These are phyloP conservation scores for Talaromyces sp. DNA, from an alignment of 2,329 filamentous ascomycete species.

Conservation along the genomic window DNA sequence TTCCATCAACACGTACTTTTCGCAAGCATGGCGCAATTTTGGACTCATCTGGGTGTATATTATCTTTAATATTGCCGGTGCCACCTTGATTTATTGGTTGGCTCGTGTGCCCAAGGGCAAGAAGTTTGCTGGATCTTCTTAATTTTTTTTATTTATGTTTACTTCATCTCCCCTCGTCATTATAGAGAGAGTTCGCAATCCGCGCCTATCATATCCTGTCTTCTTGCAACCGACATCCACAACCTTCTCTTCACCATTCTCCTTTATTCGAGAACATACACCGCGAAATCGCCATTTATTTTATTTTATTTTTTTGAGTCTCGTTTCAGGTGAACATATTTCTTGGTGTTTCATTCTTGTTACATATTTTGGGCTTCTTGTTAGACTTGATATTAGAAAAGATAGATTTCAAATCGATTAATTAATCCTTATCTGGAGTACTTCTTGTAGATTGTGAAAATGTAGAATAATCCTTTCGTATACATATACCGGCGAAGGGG, in stretches of 20 bases:
- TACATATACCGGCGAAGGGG: too few relatives aligned
- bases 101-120: constrained; percentile 45
- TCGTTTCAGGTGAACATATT: not conserved
- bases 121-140: constrained; percentile 1
- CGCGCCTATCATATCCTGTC: not conserved
- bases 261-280: not conserved
- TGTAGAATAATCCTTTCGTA: too few relatives aligned
- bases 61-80: constrained; percentile 50
- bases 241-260: not conserved
- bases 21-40: constrained; percentile 53
- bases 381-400: not conserved
- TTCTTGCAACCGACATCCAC: not conserved
- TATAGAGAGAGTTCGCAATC: not conserved
- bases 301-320: not conserved
- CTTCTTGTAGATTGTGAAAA: too few relatives aligned
- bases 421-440: too few relatives aligned
- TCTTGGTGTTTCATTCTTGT: not conserved
- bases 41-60: constrained; percentile 54
- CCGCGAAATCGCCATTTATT: not conserved
- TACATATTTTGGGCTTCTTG: not conserved
- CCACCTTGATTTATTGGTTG: constrained; percentile 54
- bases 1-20: constrained; percentile 42
- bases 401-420: not conserved
- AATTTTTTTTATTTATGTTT: not conserved
- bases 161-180: constrained; percentile 1